phyloP scores from a whole-genome alignment of 306 rosid species.

The Myrica gale region DNA sequence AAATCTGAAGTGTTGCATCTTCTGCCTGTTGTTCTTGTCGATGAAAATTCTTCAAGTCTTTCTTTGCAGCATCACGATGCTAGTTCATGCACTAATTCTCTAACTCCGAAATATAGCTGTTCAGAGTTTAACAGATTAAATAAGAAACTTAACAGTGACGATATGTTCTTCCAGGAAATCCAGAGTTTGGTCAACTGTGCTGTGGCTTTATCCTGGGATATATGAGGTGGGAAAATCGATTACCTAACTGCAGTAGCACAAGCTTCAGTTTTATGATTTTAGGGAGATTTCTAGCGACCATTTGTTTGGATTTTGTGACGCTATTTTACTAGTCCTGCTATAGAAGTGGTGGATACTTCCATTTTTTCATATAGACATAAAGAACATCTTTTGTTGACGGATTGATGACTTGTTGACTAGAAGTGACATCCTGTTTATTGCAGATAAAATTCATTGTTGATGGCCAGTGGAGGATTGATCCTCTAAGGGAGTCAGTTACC shows the following conservation, averaged over 20 bases:
- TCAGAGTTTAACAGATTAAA: not conserved
- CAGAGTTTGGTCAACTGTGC: constrained; percentile 64
- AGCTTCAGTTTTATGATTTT: not conserved
- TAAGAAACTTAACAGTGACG: constrained; percentile 27
- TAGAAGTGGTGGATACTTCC: not conserved
- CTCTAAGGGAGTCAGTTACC: constrained; percentile 56
- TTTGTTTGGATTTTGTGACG: not conserved
- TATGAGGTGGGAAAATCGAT: constrained; percentile 74
- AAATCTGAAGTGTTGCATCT: not conserved
- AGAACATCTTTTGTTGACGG: not conserved
- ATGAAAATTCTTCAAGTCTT: not conserved
- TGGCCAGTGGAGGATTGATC: constrained; percentile 81
- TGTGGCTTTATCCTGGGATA: constrained; percentile 95
- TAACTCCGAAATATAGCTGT: not conserved
- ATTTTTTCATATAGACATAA: not conserved
- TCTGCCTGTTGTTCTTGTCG: not conserved
- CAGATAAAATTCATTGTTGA: constrained; percentile 90
- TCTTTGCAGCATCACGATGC: not conserved
- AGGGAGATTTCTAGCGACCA: not conserved
- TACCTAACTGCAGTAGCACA: not conserved
- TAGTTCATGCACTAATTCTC: not conserved
- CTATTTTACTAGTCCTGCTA: not conserved
- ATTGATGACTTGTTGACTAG: constrained; percentile 3
- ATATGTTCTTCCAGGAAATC: constrained; percentile 48
- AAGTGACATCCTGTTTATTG: constrained; percentile 21